Conservation (phyloP, 2,329 filamentous ascomycete species). For the Scedosporium aurantiacum region DNA sequence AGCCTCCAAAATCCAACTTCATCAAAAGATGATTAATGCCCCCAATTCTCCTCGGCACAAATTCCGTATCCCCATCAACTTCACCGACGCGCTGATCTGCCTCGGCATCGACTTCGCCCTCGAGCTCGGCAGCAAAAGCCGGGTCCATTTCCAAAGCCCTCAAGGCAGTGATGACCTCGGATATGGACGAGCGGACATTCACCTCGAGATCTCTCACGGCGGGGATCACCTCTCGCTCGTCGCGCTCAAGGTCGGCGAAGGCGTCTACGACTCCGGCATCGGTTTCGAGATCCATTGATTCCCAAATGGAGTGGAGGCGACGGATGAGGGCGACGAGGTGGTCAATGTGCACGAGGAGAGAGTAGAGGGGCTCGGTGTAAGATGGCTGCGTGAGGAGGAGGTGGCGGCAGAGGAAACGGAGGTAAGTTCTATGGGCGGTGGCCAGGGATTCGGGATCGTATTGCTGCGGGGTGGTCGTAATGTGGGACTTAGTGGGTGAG, state of each 20-base stretch:
- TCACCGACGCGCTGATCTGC: slow-evolving; percentile 29
- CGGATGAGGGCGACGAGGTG: slow-evolving; percentile 67
- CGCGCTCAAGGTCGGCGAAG: slow-evolving; percentile 57
- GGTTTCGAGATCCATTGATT: slow-evolving; percentile 66
- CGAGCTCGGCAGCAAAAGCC: slow-evolving; percentile 32
- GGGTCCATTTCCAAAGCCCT: slow-evolving; percentile 32
- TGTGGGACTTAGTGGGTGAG: slow-evolving; percentile 9
- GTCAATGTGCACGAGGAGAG: slow-evolving; percentile 64
- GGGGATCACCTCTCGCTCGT: slow-evolving; percentile 57
- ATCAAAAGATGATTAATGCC: slow-evolving; percentile 78
- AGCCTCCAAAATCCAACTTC: slow-evolving; percentile 69
- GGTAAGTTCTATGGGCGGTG: slow-evolving; percentile 66
- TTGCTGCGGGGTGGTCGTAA: slow-evolving; percentile 12
- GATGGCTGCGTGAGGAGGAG: slow-evolving; percentile 53
- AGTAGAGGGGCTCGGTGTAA: slow-evolving; percentile 56
- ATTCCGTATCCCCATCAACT: slow-evolving; percentile 27
- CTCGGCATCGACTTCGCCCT: slow-evolving; percentile 22
- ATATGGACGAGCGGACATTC: slow-evolving; percentile 56
- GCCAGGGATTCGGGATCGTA: slow-evolving; percentile 81
- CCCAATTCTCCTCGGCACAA: slow-evolving; percentile 61
- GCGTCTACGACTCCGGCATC: slow-evolving; percentile 74
- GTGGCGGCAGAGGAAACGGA: slow-evolving; percentile 54
- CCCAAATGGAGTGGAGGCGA: slow-evolving; percentile 66
- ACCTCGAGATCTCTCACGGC: slow-evolving; percentile 54
- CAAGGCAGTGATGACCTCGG: slow-evolving; percentile 50